A percentile compares a stretch with the other conserved stretches of the same genome.
Evolutionary conservation across 805 yeast species (phyloP).

Genomic region (Candida sakaeoensis): DNA sequence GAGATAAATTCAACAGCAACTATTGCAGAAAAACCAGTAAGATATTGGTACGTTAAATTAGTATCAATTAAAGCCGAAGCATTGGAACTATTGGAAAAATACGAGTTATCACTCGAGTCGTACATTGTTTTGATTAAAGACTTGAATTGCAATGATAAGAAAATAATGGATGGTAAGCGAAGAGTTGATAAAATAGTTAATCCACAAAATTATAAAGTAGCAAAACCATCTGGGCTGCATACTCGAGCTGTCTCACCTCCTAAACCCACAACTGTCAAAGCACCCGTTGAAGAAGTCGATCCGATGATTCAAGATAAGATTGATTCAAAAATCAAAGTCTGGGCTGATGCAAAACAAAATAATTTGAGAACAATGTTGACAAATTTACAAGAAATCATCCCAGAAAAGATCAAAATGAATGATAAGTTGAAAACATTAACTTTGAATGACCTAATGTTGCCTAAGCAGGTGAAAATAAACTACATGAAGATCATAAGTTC

Average conservation of each 20-base stretch:
- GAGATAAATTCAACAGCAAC: conserved; percentile 22
- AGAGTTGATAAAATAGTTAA: conserved; percentile 66
- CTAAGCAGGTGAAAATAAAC: conserved; percentile 80
- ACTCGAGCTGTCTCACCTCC: not conserved
- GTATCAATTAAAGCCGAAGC: conserved; percentile 75
- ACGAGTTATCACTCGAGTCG: conserved; percentile 53
- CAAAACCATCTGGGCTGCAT: not conserved
- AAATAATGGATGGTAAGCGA: conserved; percentile 74
- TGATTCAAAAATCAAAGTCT: conserved; percentile 9
- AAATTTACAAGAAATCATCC: conserved; percentile 61
- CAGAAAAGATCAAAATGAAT: conserved; percentile 51
- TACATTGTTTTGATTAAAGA: conserved; percentile 63
- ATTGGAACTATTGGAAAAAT: conserved; percentile 73
- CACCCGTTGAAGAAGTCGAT: conserved; percentile 46
- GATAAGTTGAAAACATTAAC: conserved; percentile 10
- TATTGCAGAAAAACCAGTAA: conserved; percentile 49
- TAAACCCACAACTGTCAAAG: conserved; percentile 19
- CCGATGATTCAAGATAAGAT: conserved; percentile 42
- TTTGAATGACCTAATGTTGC: conserved; percentile 65
- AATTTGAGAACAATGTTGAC: conserved; percentile 76
- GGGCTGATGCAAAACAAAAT: conserved; percentile 60
- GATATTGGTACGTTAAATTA: conserved; percentile 72
- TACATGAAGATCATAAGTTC: conserved; percentile 80
- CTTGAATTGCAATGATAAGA: conserved; percentile 58
- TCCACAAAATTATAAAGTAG: conserved; percentile 34